A percentile compares a stretch with the other conserved stretches of the same genome.
phyloP scores from a whole-genome alignment of 257 asterid genomes.

The Jacaranda copaia region DNA sequence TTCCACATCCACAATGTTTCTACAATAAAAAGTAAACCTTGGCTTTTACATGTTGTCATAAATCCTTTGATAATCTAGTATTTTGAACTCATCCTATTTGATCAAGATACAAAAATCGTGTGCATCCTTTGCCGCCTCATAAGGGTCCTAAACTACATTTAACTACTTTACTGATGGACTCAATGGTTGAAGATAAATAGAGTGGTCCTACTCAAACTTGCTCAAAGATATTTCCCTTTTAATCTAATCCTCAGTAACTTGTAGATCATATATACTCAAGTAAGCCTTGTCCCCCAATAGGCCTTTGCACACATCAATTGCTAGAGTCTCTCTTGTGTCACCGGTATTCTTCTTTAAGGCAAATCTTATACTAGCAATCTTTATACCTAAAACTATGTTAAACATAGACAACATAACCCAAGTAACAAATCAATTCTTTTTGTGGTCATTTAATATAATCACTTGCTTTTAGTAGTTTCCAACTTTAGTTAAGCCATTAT shows the following conservation, averaged over 20 bases:
- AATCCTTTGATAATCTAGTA: slow-evolving; percentile 22
- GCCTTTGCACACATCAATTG: slow-evolving; percentile 33
- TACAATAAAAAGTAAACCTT: slow-evolving; percentile 39
- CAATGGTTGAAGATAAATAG: slow-evolving; percentile 12
- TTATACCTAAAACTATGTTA: slow-evolving; percentile 15
- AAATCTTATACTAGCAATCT: slow-evolving; percentile 4
- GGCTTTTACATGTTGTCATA: slow-evolving; percentile 32
- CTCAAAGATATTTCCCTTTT: not conserved
- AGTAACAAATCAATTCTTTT: slow-evolving; percentile 22
- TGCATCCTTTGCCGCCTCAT: slow-evolving; percentile 33
- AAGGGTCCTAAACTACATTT: slow-evolving; percentile 24
- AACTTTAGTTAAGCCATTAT: slow-evolving; percentile 9
- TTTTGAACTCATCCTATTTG: slow-evolving; percentile 36
- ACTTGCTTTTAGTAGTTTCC: slow-evolving; percentile 31
- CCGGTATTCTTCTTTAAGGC: not conserved
- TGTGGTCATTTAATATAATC: slow-evolving; percentile 25
- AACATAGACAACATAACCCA: slow-evolving; percentile 24
- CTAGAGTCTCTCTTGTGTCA: slow-evolving; percentile 28
- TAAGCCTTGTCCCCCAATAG: slow-evolving; percentile 29
- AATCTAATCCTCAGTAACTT: slow-evolving; percentile 22
- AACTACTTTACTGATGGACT: slow-evolving; percentile 31
- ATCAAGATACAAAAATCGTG: slow-evolving; percentile 25
- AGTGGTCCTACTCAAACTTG: slow-evolving; percentile 24
- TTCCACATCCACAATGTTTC: slow-evolving; percentile 30
- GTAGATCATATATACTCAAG: slow-evolving; percentile 33